Base-by-base conservation (phyloP, 495 filamentous ascomycete genomes). In the Hyaloscypha finlandica region DNA sequence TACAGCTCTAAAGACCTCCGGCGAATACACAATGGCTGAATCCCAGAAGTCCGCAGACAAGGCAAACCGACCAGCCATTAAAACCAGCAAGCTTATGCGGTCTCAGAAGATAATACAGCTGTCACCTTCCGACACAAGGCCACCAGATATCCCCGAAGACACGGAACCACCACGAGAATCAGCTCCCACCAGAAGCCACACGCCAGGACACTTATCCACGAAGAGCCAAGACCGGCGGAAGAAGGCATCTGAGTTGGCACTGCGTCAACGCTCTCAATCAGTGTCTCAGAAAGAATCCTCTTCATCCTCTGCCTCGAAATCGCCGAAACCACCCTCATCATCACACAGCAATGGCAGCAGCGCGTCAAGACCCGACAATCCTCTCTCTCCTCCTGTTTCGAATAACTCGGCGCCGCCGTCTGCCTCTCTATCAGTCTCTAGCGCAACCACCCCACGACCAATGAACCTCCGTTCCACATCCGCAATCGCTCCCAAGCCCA, bases 161-260 rank as follows among this genome's bases (percentile, higher is more conserved):
- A 54, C 63, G 6, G 71, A 72, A 37, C 73, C 76, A 25, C 54
- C 75, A 51, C 73, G 68, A 57, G 74, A 77, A 66, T 64, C 55
- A 35, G 22, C 65, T 42, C 66, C 64, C 54, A 66, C 70, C 29
- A 76, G 84, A 64, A 85, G 80, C 55, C 84, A 85, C 66, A 85
- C 83, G 0, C 83, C 83, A 4, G 83, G 83, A 61, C 83, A 85
- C 63, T 78, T 86, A 58, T 75, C 82, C 5, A 77, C 79, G 48
- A 83, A 80, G 74, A 78, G 80, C 67, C 75, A 80, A 61, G 80
- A 78, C 66, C 76, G 79, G 70, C 74, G 79, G 45, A 76, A 76
- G 62, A 81, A 78, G 67, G 72, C 80, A 31, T 80, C 80, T 12
- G 82, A 85, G 52, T 68, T 80, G 29, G 70, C 81, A 30, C 77